Percentiles rank a stretch among this genome's conserved stretches.
Conservation (phyloP, 208 protist genomes). For the Naegleria lovaniensis region DNA sequence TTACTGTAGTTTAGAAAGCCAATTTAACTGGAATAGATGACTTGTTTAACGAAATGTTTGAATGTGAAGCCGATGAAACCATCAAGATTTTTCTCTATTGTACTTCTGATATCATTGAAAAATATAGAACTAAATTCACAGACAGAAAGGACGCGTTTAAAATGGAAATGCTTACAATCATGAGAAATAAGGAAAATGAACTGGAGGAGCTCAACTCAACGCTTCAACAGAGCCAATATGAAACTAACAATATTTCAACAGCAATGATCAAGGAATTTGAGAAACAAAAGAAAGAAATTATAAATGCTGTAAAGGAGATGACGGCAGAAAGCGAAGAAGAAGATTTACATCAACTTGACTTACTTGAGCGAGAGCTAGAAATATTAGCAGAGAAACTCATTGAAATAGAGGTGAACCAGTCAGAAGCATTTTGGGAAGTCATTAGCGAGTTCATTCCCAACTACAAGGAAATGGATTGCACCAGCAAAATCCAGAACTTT, state of each 20-base stretch:
- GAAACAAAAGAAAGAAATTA: conserved; percentile 10
- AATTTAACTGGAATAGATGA: neutral
- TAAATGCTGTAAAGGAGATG: neutral
- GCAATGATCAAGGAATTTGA: neutral
- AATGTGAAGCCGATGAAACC: neutral
- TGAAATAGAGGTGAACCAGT: conserved; percentile 14
- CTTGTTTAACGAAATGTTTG: neutral
- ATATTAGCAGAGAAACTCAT: neutral
- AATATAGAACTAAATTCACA: neutral
- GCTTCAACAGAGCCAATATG: neutral
- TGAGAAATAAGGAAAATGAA: neutral
- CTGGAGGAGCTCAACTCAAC: neutral
- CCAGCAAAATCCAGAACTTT: neutral
- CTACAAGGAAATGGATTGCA: conserved; percentile 7
- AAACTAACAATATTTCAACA: neutral
- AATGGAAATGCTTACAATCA: neutral
- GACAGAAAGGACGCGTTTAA: neutral
- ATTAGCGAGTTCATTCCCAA: neutral
- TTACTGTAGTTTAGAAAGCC: neutral
- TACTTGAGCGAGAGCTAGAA: neutral
- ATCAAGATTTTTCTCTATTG: neutral
- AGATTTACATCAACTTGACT: neutral
- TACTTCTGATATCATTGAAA: neutral
- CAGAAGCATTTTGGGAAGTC: neutral
- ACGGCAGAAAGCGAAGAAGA: neutral